Evolutionary conservation across 805 yeast species (phyloP).

Genomic region (Metschnikowia corniflorae): DNA sequence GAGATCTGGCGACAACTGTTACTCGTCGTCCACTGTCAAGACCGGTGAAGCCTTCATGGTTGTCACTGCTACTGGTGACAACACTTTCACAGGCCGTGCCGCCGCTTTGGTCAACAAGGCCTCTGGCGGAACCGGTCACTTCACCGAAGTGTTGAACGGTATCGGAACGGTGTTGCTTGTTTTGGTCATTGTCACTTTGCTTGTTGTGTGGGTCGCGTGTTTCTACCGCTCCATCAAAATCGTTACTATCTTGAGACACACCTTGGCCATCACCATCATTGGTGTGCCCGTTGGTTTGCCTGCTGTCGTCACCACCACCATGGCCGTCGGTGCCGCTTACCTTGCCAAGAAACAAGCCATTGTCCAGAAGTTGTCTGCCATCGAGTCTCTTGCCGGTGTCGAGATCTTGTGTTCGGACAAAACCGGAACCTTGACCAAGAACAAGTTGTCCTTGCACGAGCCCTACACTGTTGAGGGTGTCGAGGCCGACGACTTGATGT

Average conservation of each 20-base stretch:
- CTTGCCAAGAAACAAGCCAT: conserved; percentile 95
- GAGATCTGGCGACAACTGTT: conserved; percentile 79
- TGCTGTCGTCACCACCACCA: conserved; percentile 96
- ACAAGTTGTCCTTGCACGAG: conserved; percentile 92
- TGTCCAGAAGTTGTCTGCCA: conserved; percentile 94
- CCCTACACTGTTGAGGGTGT: conserved; percentile 98
- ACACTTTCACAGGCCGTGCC: conserved; percentile 95
- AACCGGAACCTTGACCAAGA: conserved; percentile 97
- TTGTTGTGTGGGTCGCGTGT: conserved; percentile 88
- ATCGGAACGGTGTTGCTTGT: conserved; percentile 91
- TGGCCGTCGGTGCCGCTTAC: conserved; percentile 99
- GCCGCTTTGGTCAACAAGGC: conserved; percentile 96
- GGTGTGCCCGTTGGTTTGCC: conserved; percentile 99
- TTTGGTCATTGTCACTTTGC: conserved; percentile 79
- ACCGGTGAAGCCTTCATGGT: conserved; percentile 94
- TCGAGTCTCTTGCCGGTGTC: conserved; percentile 96
- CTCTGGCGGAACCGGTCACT: conserved; percentile 89
- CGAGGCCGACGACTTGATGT: conserved; percentile 91
- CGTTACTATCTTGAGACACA: conserved; percentile 85
- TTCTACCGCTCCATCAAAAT: conserved; percentile 90
- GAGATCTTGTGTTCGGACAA: conserved; percentile 97
- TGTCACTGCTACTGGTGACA: conserved; percentile 93
- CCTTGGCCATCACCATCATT: conserved; percentile 91
- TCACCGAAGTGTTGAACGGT: conserved; percentile 96
- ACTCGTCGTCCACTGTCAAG: conserved; percentile 92